Base-by-base conservation (phyloP, 73 alveolate genomes). In the Blepharisma stoltei region DNA sequence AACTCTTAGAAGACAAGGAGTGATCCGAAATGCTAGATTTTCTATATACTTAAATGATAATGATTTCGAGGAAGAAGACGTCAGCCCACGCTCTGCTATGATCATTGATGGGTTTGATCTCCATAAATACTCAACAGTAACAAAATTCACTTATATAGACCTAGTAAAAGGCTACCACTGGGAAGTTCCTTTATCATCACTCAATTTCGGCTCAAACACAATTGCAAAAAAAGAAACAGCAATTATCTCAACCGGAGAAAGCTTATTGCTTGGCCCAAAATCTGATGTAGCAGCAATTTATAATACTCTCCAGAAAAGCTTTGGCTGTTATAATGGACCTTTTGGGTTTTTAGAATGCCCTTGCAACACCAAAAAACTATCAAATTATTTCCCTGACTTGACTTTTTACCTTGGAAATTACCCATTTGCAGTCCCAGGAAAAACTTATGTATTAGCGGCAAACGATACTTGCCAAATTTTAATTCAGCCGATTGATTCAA, bases 241-340 rank as follows among this genome's bases (percentile, higher is more conserved):
- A 52, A 52, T 52, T n/a, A 52, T 52, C 2, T 14, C 18, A 1
- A 52, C 67, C 3, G 67, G 67, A n/a, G 23, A 14, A 52, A 52
- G 67, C 67, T 52, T 52, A 52, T 3, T 52, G 67, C 18, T 52
- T 20, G 67, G 32, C 18, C 67, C 67, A n/a, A n/a, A 52, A n/a
- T 0, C 23, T n/a, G 67, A 52, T 2, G 67, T 32, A 32, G 4
- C 32, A n/a, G 23, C 18, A 52, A 52, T 52, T 52, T 52, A 1
- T n/a, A n/a, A 4, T 3, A 20, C 18, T n/a, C 23, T n/a, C 23
- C 23, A 20, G 3, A 52, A 52, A 52, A 14, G 18, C 3, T 52
- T 20, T 52, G 32, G 23, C 6, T n/a, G 67, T 52, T n/a, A n/a
- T 3, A 20, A n/a, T 52, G 41, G 41, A 32, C 18, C 18, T 20